Evolutionary conservation across 1,139 yeast genomes (phyloP).

Genomic region (Martiniozyma asiatica): DNA sequence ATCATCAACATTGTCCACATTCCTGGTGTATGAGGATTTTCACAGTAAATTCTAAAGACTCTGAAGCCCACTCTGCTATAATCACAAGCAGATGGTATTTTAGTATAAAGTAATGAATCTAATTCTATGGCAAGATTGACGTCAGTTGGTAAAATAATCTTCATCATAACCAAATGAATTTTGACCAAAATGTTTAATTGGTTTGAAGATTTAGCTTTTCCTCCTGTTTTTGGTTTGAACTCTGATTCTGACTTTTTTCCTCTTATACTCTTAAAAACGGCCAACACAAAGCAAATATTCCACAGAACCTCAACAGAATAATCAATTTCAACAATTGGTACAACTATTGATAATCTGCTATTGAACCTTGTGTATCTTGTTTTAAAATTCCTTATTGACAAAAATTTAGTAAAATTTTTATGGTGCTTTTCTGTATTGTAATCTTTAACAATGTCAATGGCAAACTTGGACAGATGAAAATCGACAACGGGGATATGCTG

Average conservation of each 20-base stretch:
- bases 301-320: conserved; percentile 21
- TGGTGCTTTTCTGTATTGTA: conserved; percentile 11
- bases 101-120: conserved; percentile 14
- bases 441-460: conserved; percentile 12
- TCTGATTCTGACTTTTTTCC: conserved; percentile 3
- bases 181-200: conserved; percentile 10
- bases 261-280: conserved; percentile 12
- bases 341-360: conserved; percentile 10
- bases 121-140: conserved; percentile 19
- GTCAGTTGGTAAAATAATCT: conserved; percentile 16
- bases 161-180: conserved; percentile 16
- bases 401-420: conserved; percentile 7
- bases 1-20: conserved; percentile 19
- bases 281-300: conserved; percentile 17
- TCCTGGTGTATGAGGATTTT: conserved; percentile 14
- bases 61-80: conserved; percentile 10
- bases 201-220: background rate
- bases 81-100: conserved; percentile 8
- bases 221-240: background rate
- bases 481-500: conserved; percentile 8
- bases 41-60: conserved; percentile 19
- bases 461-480: conserved; percentile 6
- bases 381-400: conserved; percentile 8
- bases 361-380: conserved; percentile 10
- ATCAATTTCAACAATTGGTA: conserved; percentile 17